Evolutionary conservation across 2,329 filamentous ascomycete genomes (phyloP).

Genomic region (Fusarium piperis): DNA sequence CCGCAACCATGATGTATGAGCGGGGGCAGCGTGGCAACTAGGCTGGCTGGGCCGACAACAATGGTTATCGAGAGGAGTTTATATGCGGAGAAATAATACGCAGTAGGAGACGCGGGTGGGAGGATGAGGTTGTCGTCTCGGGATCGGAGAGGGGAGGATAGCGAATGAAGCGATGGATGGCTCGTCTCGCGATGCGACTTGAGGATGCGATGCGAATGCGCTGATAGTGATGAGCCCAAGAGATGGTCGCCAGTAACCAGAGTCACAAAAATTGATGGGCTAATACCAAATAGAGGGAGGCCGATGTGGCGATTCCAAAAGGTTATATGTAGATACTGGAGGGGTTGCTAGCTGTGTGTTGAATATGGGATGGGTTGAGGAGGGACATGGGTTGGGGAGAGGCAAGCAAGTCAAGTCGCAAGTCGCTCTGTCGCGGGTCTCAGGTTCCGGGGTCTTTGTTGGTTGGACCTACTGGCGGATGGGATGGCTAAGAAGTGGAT

Average conservation of each 20-base stretch:
- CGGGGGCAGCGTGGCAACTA: conserved; percentile 34
- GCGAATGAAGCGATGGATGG: conserved; percentile 16
- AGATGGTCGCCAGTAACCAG: conserved; percentile 24
- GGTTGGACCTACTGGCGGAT: background rate
- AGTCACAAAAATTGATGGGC: conserved; percentile 17
- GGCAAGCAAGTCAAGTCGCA: conserved; percentile 23
- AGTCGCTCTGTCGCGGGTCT: conserved; percentile 13
- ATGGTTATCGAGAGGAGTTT: background rate
- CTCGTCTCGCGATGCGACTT: conserved; percentile 25
- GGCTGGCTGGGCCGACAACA: conserved; percentile 5
- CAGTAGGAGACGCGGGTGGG: background rate
- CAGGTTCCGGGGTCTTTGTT: conserved; percentile 29
- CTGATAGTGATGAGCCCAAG: conserved; percentile 21
- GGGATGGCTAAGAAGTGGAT: background rate
- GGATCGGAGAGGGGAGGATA: background rate
- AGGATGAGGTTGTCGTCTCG: background rate
- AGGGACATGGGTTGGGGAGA: conserved; percentile 30
- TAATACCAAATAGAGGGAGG: conserved; percentile 7
- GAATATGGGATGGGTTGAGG: conserved; percentile 5
- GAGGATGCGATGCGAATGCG: conserved; percentile 26
- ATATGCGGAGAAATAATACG: background rate
- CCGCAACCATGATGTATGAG: conserved; percentile 49
- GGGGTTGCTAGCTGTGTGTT: background rate
- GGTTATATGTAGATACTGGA: conserved; percentile 1
- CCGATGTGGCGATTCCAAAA: background rate